A percentile compares a stretch with the other conserved stretches of the same genome.
These are phyloP conservation scores for Tetrahymena borealis DNA, from an alignment of 73 alveolate species.

Conservation along the genomic window DNA sequence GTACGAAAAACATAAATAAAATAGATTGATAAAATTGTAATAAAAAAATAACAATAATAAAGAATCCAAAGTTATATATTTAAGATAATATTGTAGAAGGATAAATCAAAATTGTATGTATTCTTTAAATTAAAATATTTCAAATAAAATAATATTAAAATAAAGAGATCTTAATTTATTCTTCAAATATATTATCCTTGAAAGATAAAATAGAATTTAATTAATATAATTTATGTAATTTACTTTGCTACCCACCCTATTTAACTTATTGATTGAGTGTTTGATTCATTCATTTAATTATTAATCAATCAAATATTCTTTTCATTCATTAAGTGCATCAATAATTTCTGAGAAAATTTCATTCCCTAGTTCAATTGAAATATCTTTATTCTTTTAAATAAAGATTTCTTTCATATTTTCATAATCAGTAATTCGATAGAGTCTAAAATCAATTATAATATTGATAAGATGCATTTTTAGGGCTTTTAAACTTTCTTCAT, in stretches of 20 bases:
- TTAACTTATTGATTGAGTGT: too few species aligned
- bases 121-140: not conserved
- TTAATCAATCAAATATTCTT: too few species aligned
- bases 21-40: not conserved
- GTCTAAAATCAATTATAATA: not conserved
- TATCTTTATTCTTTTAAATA: not conserved
- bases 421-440: not conserved
- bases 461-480: not conserved
- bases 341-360: not conserved
- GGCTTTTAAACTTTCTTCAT: not conserved
- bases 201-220: not conserved
- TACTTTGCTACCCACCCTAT: too few species aligned
- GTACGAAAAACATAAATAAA: not conserved
- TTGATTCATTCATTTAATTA: too few species aligned
- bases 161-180: not conserved
- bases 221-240: too few species aligned
- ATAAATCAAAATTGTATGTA: too few species aligned
- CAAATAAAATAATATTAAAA: not conserved
- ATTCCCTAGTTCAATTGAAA: not conserved
- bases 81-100: not conserved
- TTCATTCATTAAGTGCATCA: not conserved
- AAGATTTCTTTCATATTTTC: not conserved
- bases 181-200: not conserved
- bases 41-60: not conserved
- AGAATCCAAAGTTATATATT: not conserved